Evolutionary conservation across 192 early-diverging fungal genomes (phyloP).

Genomic region (Phlyctochytrium planicorne): DNA sequence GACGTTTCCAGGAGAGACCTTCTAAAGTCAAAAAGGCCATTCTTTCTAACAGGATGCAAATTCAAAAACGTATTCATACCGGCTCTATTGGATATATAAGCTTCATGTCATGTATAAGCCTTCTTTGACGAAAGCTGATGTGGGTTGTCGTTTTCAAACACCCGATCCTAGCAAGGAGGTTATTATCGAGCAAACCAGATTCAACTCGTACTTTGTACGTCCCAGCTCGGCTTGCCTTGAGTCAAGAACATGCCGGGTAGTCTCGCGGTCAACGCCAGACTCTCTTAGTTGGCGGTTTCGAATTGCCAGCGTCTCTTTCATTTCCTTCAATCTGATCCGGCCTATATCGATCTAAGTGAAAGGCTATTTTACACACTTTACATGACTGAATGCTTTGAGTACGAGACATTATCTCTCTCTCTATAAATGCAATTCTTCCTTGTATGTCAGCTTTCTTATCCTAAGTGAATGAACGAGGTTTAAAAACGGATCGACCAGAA

Average conservation of each 20-base stretch:
- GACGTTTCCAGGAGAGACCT: conserved; percentile 7
- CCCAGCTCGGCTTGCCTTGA: conserved; percentile 1
- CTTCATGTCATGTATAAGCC: conserved; percentile 21
- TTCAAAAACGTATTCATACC: conserved; percentile 11
- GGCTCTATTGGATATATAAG: conserved; percentile 37
- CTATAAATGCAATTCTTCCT: conserved; percentile 1
- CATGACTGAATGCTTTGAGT: conserved; percentile 14
- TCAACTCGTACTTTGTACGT: conserved; percentile 6
- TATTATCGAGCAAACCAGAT: background rate
- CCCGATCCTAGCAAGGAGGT: background rate
- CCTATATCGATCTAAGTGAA: background rate
- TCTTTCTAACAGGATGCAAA: background rate
- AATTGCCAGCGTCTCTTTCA: background rate
- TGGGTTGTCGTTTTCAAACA: background rate
- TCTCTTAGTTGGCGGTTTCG: conserved; percentile 9
- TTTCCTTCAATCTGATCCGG: background rate
- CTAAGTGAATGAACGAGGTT: background rate
- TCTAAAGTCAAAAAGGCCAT: conserved; percentile 3
- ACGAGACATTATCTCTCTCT: conserved; percentile 7
- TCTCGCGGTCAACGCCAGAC: background rate
- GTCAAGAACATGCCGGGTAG: conserved; percentile 3
- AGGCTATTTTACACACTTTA: background rate
- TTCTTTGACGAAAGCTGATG: conserved; percentile 10
- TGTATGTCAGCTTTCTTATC: background rate
- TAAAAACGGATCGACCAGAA: background rate